phyloP scores from a whole-genome alignment of 768 basidiomycete genomes.

The Leccinum fibrillosum region DNA sequence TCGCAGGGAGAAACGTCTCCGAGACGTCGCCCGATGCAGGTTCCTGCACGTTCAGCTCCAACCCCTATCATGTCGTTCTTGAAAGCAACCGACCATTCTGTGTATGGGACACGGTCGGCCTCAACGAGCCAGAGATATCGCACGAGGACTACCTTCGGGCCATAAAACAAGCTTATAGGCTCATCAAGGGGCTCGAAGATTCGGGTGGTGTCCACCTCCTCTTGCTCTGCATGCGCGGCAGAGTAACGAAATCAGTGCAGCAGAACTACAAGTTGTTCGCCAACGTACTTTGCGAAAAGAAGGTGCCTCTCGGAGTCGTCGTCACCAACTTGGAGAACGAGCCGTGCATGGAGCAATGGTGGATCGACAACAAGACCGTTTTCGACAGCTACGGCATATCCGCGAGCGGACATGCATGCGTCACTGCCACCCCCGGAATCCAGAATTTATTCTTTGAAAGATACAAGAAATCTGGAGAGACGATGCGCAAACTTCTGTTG shows the following conservation, averaged over 20 bases:
- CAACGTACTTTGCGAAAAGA: constrained; percentile 36
- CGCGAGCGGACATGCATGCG: constrained; percentile 36
- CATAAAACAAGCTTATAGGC: constrained; percentile 28
- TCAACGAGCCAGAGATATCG: constrained; percentile 27
- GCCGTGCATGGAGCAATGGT: constrained; percentile 36
- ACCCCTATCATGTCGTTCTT: constrained; percentile 22
- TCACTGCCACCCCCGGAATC: constrained; percentile 34
- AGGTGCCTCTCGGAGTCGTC: constrained; percentile 38
- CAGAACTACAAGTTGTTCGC: constrained; percentile 39
- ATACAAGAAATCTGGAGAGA: constrained; percentile 31
- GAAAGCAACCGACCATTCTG: constrained; percentile 13
- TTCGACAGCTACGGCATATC: constrained; percentile 32
- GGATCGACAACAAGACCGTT: constrained; percentile 30
- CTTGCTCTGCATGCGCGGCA: constrained; percentile 37
- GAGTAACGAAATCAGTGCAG: constrained; percentile 34
- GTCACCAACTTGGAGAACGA: constrained; percentile 40
- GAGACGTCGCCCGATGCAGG: constrained; percentile 28
- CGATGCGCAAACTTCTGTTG: constrained; percentile 17
- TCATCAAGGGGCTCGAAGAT: constrained; percentile 32
- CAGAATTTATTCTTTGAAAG: constrained; percentile 20
- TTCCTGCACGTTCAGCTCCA: constrained; percentile 35
- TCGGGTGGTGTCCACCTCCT: constrained; percentile 39
- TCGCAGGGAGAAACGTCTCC: constrained; percentile 28
- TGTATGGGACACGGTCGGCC: constrained; percentile 33
- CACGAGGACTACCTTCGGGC: constrained; percentile 19